Conservation (phyloP, 768 basidiomycete species). For the Phylloporus sp. region DNA sequence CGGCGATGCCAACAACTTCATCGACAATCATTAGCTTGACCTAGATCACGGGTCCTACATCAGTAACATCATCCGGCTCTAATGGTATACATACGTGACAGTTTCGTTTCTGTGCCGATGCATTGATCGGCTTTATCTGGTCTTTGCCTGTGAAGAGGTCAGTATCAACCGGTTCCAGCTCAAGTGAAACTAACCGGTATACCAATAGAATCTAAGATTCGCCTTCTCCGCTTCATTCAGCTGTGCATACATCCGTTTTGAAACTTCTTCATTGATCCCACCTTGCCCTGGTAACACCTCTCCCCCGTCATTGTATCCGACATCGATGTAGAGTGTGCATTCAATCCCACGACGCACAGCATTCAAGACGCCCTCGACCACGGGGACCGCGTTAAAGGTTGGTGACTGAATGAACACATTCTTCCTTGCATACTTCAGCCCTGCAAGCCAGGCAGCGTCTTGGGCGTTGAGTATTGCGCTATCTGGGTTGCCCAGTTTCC, state of each 20-base stretch:
- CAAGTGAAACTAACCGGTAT: slow-evolving; percentile 33
- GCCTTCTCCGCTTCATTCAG: slow-evolving; percentile 44
- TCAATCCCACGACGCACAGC: slow-evolving; percentile 60
- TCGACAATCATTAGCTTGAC: slow-evolving; percentile 69
- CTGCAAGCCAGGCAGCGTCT: slow-evolving; percentile 66
- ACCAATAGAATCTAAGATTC: slow-evolving; percentile 53
- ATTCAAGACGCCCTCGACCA: slow-evolving; percentile 54
- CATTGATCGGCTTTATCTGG: slow-evolving; percentile 60
- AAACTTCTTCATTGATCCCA: slow-evolving; percentile 70
- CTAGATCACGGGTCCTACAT: slow-evolving; percentile 12
- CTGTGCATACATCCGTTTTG: slow-evolving; percentile 50
- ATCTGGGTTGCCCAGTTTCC: slow-evolving; percentile 43
- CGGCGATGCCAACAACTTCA: slow-evolving; percentile 59
- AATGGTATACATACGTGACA: slow-evolving; percentile 48
- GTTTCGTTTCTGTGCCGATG: slow-evolving; percentile 63
- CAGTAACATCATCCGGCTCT: not conserved
- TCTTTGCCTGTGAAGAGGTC: slow-evolving; percentile 44
- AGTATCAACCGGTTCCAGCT: not conserved
- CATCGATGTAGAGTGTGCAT: slow-evolving; percentile 57
- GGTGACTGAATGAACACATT: slow-evolving; percentile 74
- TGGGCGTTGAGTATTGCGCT: slow-evolving; percentile 51
- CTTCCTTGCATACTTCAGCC: slow-evolving; percentile 53
- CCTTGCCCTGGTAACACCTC: slow-evolving; percentile 66
- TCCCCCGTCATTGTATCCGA: slow-evolving; percentile 54
- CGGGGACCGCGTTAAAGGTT: slow-evolving; percentile 63